Conservation (phyloP, 23 red algal species). For the Gracilaria gracilis region DNA sequence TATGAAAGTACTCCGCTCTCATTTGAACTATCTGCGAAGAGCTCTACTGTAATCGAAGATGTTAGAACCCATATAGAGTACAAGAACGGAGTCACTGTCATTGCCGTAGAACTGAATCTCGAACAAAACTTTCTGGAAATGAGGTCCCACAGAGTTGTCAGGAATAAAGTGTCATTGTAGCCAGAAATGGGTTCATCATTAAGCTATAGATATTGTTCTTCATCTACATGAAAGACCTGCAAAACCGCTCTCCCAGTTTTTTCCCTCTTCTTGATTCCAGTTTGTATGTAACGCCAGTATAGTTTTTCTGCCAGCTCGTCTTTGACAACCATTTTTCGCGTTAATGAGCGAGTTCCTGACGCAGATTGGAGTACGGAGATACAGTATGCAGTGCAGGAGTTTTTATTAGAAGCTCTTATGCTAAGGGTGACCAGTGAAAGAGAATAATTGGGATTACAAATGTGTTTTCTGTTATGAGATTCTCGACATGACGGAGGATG, state of each 20-base stretch:
- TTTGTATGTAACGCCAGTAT: not conserved
- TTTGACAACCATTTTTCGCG: not conserved
- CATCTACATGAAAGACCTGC: too few relatives aligned
- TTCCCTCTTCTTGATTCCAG: too few relatives aligned
- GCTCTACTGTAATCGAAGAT: slow-evolving; percentile 8
- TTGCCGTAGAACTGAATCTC: not conserved
- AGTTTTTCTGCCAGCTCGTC: not conserved
- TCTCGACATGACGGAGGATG: too few relatives aligned
- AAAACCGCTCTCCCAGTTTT: too few relatives aligned
- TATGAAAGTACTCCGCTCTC: slow-evolving; percentile 17
- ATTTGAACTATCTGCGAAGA: slow-evolving; percentile 37
- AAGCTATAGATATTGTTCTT: too few relatives aligned
- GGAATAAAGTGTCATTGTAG: not conserved
- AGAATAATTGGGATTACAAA: too few relatives aligned
- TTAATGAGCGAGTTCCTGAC: too few relatives aligned
- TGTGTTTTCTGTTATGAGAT: not conserved
- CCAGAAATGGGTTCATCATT: too few relatives aligned
- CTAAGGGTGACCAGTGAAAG: too few relatives aligned
- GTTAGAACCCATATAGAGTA: slow-evolving; percentile 1
- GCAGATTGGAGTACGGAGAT: too few relatives aligned
- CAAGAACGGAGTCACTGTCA: not conserved
- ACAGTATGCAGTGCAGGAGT: too few relatives aligned
- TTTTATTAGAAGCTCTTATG: too few relatives aligned
- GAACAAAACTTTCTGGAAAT: not conserved
- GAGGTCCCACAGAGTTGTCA: not conserved